Evolutionary conservation across 495 filamentous ascomycete species (phyloP).

Genomic region (Podospora pseudoanserina): DNA sequence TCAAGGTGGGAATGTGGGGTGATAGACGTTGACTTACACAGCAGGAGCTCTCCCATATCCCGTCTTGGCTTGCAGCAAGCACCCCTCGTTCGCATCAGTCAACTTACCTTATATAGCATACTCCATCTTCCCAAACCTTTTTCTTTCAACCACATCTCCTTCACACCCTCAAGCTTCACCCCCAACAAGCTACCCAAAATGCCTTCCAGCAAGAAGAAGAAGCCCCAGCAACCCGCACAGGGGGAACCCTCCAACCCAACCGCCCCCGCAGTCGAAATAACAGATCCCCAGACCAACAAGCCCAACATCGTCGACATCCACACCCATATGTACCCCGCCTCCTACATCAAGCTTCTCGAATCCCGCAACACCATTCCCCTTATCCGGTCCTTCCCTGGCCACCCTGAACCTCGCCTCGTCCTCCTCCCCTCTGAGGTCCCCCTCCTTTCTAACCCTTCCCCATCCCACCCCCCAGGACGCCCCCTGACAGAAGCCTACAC

Average conservation of each 20-base stretch:
- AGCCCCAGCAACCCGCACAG: not conserved
- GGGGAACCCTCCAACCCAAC: not conserved
- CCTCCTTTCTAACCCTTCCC: constrained; percentile 43
- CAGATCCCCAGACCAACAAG: not conserved
- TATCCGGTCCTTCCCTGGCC: constrained; percentile 63
- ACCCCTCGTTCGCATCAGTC: too few species aligned
- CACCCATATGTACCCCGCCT: constrained; percentile 88
- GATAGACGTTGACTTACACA: not conserved
- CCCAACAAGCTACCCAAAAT: not conserved
- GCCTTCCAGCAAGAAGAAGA: not conserved
- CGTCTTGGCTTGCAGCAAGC: not conserved
- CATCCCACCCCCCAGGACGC: constrained; percentile 53
- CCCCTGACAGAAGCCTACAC: constrained; percentile 74
- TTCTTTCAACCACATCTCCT: too few species aligned
- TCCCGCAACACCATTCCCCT: constrained; percentile 74
- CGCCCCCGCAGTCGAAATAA: not conserved
- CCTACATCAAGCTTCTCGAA: constrained; percentile 77
- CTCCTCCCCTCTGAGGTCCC: constrained; percentile 68
- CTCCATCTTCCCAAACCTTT: too few species aligned
- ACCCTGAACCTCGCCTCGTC: constrained; percentile 65
- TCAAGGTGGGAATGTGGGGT: not conserved
- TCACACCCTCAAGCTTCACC: too few species aligned
- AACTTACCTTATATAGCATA: too few species aligned
- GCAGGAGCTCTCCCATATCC: not conserved
- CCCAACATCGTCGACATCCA: constrained; percentile 75